Base-by-base conservation (phyloP, 2,329 filamentous ascomycete genomes). In the Exophiala dermatitidis region DNA sequence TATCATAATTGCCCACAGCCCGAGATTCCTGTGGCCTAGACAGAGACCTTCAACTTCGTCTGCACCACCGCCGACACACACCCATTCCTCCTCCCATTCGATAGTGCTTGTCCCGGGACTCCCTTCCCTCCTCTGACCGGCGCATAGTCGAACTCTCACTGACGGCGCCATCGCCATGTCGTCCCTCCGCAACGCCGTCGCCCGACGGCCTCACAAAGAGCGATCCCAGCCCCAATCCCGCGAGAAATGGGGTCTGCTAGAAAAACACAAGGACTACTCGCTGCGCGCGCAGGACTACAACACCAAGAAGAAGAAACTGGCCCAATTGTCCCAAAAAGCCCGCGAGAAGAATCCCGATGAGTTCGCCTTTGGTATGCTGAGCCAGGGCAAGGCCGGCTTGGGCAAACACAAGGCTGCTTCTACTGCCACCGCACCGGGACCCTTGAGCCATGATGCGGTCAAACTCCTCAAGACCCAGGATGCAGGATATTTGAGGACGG, bases 211-310 rank as follows among this genome's bases (percentile, higher is more conserved):
- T 62, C 91, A 97, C 72, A 82, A 85, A 63, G 93, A 97, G 77
- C 85, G 93, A 64, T 87, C 88, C 34, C 93, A 97, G 70, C 87
- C 90, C 38, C 72, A 82, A 59, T 87, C 90, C 67, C 88, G 93
- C 49, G 76, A 84, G 61, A 88, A 88, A 75, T 89, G 90, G 72
- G 93, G 93, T 60, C 80, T 97, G 26, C 83, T 97, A 57, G 93
- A 97, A 71, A 97, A 98, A 74, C 87, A 93, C 78, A 96, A 96
- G 75, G 82, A 85, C 70, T 85, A 85, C 72, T 77, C 79, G 56
- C 78, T 84, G 53, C 80, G 82, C 49, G 82, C 82, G 12, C 74
- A 75, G 66, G 81, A 84, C 69, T 81, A 82, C 72, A 81, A 81
- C 62, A 65, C 70, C 50, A 85, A 85, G 68, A 79, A 81, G 64